A percentile compares a stretch with the other conserved stretches of the same genome.
Conservation (phyloP, 2,329 filamentous ascomycete genomes). For the Penicillium olsonii region DNA sequence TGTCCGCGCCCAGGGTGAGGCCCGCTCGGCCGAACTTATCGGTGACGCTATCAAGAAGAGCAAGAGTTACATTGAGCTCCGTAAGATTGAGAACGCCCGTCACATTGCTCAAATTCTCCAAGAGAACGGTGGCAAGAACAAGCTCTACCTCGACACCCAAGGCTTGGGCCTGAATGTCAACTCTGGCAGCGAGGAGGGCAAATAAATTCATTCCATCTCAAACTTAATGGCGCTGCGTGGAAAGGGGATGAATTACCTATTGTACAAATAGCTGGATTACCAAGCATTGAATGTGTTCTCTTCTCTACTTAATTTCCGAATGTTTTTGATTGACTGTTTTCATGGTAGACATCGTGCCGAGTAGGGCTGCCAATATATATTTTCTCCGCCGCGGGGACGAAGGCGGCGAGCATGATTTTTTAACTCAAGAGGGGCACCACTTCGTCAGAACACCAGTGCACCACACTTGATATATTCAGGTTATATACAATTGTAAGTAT, state of each 20-base stretch:
- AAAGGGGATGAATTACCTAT: slow-evolving; percentile 26
- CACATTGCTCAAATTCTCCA: slow-evolving; percentile 86
- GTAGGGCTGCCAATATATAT: slow-evolving; percentile 11
- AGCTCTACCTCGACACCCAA: slow-evolving; percentile 87
- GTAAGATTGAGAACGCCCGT: slow-evolving; percentile 96
- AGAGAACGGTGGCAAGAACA: slow-evolving; percentile 84
- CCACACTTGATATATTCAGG: neutral
- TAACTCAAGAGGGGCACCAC: slow-evolving; percentile 18
- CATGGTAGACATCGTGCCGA: neutral
- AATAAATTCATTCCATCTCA: slow-evolving; percentile 29
- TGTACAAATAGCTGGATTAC: slow-evolving; percentile 42
- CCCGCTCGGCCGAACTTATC: slow-evolving; percentile 94
- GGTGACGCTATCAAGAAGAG: slow-evolving; percentile 99
- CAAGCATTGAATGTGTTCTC: slow-evolving; percentile 37
- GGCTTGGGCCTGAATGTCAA: slow-evolving; percentile 87
- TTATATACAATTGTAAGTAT: slow-evolving; percentile 6
- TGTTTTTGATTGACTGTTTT: neutral
- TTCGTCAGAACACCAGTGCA: slow-evolving; percentile 3
- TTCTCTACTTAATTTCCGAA: slow-evolving; percentile 27
- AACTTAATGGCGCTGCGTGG: slow-evolving; percentile 24
- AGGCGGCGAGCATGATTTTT: slow-evolving; percentile 34
- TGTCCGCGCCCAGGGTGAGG: slow-evolving; percentile 98
- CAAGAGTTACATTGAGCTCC: slow-evolving; percentile 92
- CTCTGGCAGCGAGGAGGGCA: slow-evolving; percentile 31
- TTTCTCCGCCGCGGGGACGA: slow-evolving; percentile 23